Evolutionary conservation across 371 early-diverging fungal genomes (phyloP).

Genomic region (Umbelopsis sp.): DNA sequence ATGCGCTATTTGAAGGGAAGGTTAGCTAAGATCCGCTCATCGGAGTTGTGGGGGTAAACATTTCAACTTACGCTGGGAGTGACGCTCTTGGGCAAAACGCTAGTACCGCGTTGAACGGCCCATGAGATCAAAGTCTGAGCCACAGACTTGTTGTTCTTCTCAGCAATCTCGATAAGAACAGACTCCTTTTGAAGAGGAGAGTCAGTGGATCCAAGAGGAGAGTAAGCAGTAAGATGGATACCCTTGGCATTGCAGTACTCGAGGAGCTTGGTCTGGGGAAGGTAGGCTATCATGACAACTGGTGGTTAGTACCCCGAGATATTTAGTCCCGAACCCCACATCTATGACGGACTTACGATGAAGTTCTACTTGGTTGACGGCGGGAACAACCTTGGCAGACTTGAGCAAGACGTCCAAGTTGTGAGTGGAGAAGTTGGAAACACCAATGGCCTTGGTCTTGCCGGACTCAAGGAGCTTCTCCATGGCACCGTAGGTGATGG

Average conservation of each 20-base stretch:
- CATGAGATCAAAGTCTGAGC: constrained; percentile 83
- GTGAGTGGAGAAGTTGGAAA: constrained; percentile 59
- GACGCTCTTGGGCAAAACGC: constrained; percentile 60
- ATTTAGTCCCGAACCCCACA: constrained; percentile 58
- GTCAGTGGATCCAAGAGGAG: constrained; percentile 75
- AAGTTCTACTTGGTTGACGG: constrained; percentile 78
- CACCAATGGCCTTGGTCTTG: constrained; percentile 66
- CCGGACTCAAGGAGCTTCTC: constrained; percentile 64
- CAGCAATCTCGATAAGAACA: constrained; percentile 63
- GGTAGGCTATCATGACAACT: constrained; percentile 31
- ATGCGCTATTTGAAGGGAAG: constrained; percentile 33
- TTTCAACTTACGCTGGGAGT: constrained; percentile 40
- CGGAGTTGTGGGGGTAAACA: no score
- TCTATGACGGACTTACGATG: constrained; percentile 82
- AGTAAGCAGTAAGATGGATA: constrained; percentile 83
- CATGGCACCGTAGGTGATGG: constrained; percentile 61
- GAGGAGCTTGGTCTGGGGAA: not conserved
- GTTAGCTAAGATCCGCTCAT: not conserved
- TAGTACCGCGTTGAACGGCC: constrained; percentile 66
- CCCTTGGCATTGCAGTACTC: constrained; percentile 60
- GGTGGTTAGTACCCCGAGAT: constrained; percentile 24
- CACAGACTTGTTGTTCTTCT: constrained; percentile 60
- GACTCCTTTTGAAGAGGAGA: constrained; percentile 47
- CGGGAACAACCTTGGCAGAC: constrained; percentile 59
- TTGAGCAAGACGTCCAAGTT: constrained; percentile 55